Conservation (phyloP, 352 stramenopile species). For the Globisporangium uncinulatum region DNA sequence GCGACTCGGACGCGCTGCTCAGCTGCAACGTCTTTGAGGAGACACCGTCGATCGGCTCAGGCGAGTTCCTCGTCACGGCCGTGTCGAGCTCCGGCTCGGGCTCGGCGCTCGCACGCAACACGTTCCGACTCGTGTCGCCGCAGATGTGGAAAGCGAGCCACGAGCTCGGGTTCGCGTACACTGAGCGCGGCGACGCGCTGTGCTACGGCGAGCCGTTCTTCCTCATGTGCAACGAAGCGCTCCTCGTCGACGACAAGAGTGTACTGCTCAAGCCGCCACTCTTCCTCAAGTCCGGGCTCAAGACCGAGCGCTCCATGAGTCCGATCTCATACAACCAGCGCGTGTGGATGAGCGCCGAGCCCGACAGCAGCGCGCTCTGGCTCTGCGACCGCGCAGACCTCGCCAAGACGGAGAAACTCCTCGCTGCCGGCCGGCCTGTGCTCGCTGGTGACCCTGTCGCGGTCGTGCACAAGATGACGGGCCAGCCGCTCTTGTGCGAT, state of each 20-base stretch:
- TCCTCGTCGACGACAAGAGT: constrained; percentile 73
- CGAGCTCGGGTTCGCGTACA: constrained; percentile 14
- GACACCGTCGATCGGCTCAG: constrained; percentile 69
- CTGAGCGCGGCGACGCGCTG: constrained; percentile 21
- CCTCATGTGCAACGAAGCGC: constrained; percentile 72
- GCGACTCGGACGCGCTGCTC: constrained; percentile 43
- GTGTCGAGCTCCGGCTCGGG: constrained; percentile 15
- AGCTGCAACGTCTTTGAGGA: constrained; percentile 82
- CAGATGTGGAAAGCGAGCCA: constrained; percentile 31
- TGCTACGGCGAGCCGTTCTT: constrained; percentile 78
- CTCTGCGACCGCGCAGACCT: constrained; percentile 58
- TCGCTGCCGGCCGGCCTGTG: constrained; percentile 46
- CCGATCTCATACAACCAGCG: constrained; percentile 84
- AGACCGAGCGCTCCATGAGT: constrained; percentile 79
- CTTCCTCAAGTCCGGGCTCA: constrained; percentile 79
- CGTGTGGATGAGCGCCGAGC: constrained; percentile 56
- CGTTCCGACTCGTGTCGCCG: constrained; percentile 64
- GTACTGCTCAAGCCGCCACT: constrained; percentile 64
- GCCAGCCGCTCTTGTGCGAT: constrained; percentile 48
- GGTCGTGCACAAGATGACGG: constrained; percentile 84
- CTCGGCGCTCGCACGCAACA: constrained; percentile 39
- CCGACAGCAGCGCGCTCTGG: constrained; percentile 73
- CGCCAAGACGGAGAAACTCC: constrained; percentile 54
- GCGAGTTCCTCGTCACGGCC: constrained; percentile 63
- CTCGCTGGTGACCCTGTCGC: constrained; percentile 41